Conservation (phyloP, 2,329 filamentous ascomycete species). For the Daldinia sp. region DNA sequence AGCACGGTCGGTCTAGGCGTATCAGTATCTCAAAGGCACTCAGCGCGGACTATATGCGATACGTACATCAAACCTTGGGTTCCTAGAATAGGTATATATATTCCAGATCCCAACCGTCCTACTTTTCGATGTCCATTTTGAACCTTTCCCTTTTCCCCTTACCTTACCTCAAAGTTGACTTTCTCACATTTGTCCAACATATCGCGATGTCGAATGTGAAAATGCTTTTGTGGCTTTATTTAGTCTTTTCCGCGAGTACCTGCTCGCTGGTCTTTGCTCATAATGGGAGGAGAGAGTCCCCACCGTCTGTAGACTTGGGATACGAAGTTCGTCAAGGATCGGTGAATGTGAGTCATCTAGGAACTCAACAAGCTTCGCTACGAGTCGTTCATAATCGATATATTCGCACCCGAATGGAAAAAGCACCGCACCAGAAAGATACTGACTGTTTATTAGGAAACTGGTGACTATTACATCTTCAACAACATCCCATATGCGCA, state of each 20-base stretch:
- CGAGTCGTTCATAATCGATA: neutral
- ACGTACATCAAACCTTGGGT: no score
- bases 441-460: slow-evolving; percentile 38
- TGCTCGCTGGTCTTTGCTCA: slow-evolving; percentile 6
- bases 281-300: slow-evolving; percentile 1
- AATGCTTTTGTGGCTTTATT: slow-evolving; percentile 10
- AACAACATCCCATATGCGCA: slow-evolving; percentile 56
- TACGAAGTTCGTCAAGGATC: slow-evolving; percentile 48
- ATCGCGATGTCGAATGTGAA: slow-evolving; percentile 6
- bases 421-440: neutral
- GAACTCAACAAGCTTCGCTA: neutral
- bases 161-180: neutral
- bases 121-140: no score
- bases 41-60: neutral
- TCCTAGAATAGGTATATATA: neutral
- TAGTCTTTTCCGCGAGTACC: slow-evolving; percentile 1
- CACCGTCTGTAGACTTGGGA: slow-evolving; percentile 46
- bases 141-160: neutral
- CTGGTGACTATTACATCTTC: slow-evolving; percentile 55
- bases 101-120: neutral
- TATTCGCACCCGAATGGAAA: no score
- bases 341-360: slow-evolving; percentile 43
- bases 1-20: neutral
- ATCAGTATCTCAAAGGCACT: neutral
- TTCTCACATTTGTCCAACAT: neutral